phyloP scores from a whole-genome alignment of 352 stramenopile species.

The Phytopythium litorale region DNA sequence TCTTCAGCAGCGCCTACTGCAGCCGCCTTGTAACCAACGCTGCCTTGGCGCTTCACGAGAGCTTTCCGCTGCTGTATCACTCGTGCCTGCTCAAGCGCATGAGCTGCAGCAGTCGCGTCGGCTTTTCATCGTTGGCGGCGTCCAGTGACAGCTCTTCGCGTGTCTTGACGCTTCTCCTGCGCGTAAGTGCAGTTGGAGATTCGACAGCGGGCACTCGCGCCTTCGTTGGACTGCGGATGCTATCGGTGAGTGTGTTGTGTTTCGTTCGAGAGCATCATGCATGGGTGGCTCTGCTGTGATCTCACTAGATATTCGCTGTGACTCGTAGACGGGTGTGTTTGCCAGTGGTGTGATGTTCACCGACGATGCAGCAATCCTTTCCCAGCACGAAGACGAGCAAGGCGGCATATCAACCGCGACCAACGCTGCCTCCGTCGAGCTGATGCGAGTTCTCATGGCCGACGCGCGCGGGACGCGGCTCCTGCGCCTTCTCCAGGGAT shows the following conservation, averaged over 20 bases:
- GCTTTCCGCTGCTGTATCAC: conserved; percentile 18
- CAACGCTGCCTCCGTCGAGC: conserved; percentile 1
- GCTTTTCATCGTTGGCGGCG: conserved; percentile 12
- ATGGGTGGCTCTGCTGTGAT: background rate
- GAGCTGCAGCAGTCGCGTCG: background rate
- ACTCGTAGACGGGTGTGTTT: conserved; percentile 15
- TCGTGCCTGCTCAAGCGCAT: conserved; percentile 9
- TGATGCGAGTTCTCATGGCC: conserved; percentile 15
- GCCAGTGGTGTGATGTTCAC: conserved; percentile 17
- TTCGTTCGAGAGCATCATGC: background rate
- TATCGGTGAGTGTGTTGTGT: conserved; percentile 34
- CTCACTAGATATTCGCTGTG: background rate
- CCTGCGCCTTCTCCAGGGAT: background rate
- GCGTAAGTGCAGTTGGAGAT: background rate
- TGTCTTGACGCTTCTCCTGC: conserved; percentile 1
- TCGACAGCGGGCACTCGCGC: conserved; percentile 2
- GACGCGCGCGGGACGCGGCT: conserved; percentile 16
- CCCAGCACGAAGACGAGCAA: background rate
- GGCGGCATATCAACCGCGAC: background rate
- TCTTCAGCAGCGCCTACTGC: conserved; percentile 15
- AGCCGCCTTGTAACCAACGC: conserved; percentile 20
- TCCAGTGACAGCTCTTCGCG: conserved; percentile 8
- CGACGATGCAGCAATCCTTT: conserved; percentile 6
- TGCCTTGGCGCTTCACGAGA: conserved; percentile 24
- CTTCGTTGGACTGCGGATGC: conserved; percentile 35